Conservation (phyloP, 2,329 filamentous ascomycete species). For the Xylariaceae sp. region DNA sequence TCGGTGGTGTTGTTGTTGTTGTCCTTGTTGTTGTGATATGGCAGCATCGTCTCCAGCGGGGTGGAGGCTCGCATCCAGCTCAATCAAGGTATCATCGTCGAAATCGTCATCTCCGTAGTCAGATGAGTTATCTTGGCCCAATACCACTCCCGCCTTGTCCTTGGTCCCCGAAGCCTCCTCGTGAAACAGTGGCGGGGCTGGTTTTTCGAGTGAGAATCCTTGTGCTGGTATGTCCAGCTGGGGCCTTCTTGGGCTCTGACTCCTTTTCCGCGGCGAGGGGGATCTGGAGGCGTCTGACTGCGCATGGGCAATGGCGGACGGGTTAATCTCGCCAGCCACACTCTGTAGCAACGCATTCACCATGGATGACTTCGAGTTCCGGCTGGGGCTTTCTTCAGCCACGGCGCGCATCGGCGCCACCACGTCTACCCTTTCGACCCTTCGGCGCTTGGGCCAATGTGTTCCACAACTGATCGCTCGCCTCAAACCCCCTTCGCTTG, state of each 20-base stretch:
- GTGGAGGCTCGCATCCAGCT: constrained; percentile 38
- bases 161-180: constrained; percentile 2
- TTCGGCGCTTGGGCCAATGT: constrained; percentile 65
- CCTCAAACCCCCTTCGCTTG: constrained; percentile 44
- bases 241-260: constrained; percentile 11
- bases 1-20: neutral
- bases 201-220: constrained; percentile 14
- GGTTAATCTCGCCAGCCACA: constrained; percentile 48
- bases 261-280: constrained; percentile 37
- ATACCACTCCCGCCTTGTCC: constrained; percentile 1
- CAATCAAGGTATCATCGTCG: constrained; percentile 52
- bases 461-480: constrained; percentile 62
- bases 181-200: constrained; percentile 6
- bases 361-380: constrained; percentile 47
- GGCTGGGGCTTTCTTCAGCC: constrained; percentile 32
- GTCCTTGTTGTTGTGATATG: neutral
- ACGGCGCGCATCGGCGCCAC: constrained; percentile 25
- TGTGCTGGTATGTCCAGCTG: constrained; percentile 9
- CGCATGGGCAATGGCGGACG: constrained; percentile 27
- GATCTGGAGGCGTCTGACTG: constrained; percentile 28
- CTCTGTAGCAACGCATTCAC: constrained; percentile 60
- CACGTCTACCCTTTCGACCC: constrained; percentile 41
- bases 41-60: constrained; percentile 7
- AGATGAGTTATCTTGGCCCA: constrained; percentile 25
- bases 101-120: constrained; percentile 52